Evolutionary conservation across 352 stramenopile genomes (phyloP), one percentile per base, ranked within the genome.

Genomic region (Pythium rhizo-oryzae): DNA sequence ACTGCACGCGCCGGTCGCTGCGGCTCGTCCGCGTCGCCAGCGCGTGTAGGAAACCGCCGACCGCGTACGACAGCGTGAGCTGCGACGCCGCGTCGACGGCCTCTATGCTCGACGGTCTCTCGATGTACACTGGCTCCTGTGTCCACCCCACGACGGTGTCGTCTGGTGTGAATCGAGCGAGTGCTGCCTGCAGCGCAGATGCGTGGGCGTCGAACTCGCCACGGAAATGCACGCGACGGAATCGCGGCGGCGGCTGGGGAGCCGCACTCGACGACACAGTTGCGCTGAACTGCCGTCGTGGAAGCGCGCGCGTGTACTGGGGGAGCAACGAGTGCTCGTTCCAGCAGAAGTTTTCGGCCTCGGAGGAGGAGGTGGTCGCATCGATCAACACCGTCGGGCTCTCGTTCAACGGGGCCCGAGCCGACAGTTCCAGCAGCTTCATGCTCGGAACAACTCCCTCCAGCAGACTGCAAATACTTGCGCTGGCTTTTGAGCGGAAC

Each of bases 1-100:
- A 90, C 35, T 91, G 60, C 8, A 91, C 80, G 33, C 87, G 82
- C 24, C 79, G 82, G 67, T 93, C 81, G 21, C 57, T 82, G 37
- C 59, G 71, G 39, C 71, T 62, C 9, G 77, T 73, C 24, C 67
- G 72, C 33, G 72, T 70, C 33, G 75, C 79, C 28, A 90, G 60
- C 23, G 66, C 47, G 3, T 30, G 60, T n/a, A 95, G 59, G 47
- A 87, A 93, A 8, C 67, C 37, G 16, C 80, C 82, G 15, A 84
- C 70, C 25, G 58, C 50, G 30, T 66, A 79, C 51, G 81, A 84
- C 11, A 83, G 66, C 24, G 76, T 57, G 43, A 95, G 55, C 54
- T 87, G 71, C 15, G 78, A 80, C 39, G 88, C 73, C 0, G 68
- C 77, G 53, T 92, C 79, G 1, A 89, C 1, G 4, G 52, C 46